Evolutionary conservation across 805 yeast species (phyloP).

Genomic region (Zygoascus biomembranicola): DNA sequence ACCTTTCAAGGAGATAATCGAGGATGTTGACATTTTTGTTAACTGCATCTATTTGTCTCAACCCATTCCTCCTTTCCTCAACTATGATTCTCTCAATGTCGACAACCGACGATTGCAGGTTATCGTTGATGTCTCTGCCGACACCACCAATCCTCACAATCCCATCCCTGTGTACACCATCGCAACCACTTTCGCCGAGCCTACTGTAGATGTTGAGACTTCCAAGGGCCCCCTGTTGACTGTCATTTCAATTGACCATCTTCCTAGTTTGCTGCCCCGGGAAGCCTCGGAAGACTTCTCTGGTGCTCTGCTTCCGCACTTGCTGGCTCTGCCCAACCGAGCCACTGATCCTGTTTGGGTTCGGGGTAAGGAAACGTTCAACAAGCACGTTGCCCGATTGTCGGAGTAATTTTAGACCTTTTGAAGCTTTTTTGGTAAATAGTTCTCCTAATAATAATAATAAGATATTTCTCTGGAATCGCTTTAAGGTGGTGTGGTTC

Average conservation of each 20-base stretch:
- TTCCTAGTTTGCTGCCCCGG: slow-evolving; percentile 92
- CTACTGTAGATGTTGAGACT: slow-evolving; percentile 79
- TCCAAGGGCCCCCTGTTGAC: slow-evolving; percentile 77
- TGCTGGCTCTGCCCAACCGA: slow-evolving; percentile 77
- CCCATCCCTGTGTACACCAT: slow-evolving; percentile 90
- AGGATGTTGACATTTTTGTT: slow-evolving; percentile 73
- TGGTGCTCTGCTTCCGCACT: slow-evolving; percentile 78
- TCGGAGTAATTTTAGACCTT: neutral
- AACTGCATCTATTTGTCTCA: slow-evolving; percentile 92
- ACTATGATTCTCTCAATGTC: slow-evolving; percentile 55
- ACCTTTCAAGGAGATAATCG: slow-evolving; percentile 86
- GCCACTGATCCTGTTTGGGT: slow-evolving; percentile 83
- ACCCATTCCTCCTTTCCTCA: slow-evolving; percentile 90
- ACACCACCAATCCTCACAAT: slow-evolving; percentile 96
- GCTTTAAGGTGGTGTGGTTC: too few species aligned
- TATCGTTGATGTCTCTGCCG: slow-evolving; percentile 97
- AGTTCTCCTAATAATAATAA: too few species aligned
- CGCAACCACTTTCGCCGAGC: slow-evolving; percentile 85
- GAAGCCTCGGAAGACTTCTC: slow-evolving; percentile 93
- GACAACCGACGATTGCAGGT: slow-evolving; percentile 73
- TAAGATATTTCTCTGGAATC: too few species aligned
- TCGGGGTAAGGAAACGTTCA: slow-evolving; percentile 75
- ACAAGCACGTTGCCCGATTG: slow-evolving; percentile 75
- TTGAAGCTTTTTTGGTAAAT: too few species aligned
- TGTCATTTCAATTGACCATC: slow-evolving; percentile 91